phyloP scores from a whole-genome alignment of 164 flowering plant genomes.

The Pachysandra terminalis region DNA sequence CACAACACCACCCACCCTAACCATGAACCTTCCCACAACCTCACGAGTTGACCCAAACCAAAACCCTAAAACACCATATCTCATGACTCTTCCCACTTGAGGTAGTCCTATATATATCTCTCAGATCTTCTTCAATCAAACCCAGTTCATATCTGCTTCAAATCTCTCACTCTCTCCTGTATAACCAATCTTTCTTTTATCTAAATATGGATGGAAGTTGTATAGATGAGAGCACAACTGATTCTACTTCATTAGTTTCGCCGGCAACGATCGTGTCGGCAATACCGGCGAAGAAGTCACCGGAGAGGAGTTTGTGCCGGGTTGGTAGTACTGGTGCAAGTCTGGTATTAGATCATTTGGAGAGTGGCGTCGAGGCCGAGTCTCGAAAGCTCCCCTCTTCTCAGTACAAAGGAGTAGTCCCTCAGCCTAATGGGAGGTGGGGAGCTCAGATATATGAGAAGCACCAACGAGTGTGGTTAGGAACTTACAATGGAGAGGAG shows the following conservation, averaged over 20 bases:
- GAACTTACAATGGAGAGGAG: conserved; percentile 60
- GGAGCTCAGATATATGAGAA: conserved; percentile 37
- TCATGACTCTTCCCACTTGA: background rate
- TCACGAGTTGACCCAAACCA: conserved; percentile 40
- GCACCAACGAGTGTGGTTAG: conserved; percentile 32
- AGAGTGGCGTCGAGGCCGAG: conserved; percentile 62
- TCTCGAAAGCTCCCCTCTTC: conserved; percentile 45
- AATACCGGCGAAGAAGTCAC: conserved; percentile 20
- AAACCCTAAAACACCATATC: conserved; percentile 1
- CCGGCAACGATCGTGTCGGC: background rate
- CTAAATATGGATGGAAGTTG: background rate
- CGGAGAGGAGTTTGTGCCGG: conserved; percentile 40
- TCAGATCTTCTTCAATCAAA: conserved; percentile 1
- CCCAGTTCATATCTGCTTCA: background rate
- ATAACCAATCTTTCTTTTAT: too few species aligned
- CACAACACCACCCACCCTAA: background rate
- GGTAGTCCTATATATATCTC: conserved; percentile 6
- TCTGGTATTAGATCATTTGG: conserved; percentile 55
- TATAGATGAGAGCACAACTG: background rate
- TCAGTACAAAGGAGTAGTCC: conserved; percentile 34
- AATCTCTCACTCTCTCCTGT: background rate
- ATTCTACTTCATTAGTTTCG: background rate
- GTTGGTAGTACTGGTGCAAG: conserved; percentile 76
- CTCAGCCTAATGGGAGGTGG: conserved; percentile 36
- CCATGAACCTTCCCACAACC: conserved; percentile 57